Conservation (phyloP, 2,329 filamentous ascomycete species). For the Thermoascus crustaceus region DNA sequence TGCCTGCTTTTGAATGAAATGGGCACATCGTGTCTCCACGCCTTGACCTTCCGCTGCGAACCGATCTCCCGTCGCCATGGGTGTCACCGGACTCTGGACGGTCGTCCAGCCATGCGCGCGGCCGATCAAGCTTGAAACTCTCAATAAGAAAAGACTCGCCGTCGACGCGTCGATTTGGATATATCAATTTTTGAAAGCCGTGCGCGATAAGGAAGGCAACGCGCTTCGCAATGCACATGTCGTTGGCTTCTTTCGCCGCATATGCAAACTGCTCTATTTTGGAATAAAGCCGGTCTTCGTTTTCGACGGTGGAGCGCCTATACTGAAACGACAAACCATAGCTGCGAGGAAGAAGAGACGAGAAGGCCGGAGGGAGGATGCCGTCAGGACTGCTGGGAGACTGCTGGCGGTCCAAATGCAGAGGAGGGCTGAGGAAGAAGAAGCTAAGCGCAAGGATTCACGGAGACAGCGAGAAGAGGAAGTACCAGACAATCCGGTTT, state of each 20-base stretch:
- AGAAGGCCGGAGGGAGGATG: constrained; percentile 89
- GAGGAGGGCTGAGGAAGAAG: constrained; percentile 77
- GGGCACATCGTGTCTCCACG: neutral
- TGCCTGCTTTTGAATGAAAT: constrained; percentile 1
- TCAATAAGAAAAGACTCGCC: constrained; percentile 92
- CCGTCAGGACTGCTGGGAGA: constrained; percentile 81
- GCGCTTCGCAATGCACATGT: constrained; percentile 92
- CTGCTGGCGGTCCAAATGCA: constrained; percentile 92
- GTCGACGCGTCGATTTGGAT: constrained; percentile 99
- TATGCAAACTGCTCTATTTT: constrained; percentile 95
- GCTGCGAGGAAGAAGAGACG: constrained; percentile 66
- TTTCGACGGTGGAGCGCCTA: constrained; percentile 90
- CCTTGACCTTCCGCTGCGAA: too few species aligned
- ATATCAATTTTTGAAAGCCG: constrained; percentile 97
- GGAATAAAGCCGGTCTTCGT: constrained; percentile 96
- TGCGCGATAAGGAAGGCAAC: constrained; percentile 96
- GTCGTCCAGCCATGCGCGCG: constrained; percentile 91
- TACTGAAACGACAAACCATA: constrained; percentile 86
- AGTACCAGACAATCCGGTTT: constrained; percentile 68
- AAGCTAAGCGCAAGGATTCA: constrained; percentile 51
- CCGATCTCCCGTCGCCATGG: constrained; percentile 51
- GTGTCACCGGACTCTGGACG: constrained; percentile 96
- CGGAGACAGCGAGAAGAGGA: constrained; percentile 46
- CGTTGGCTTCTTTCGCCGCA: constrained; percentile 94
- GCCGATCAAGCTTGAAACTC: constrained; percentile 89